phyloP scores from a whole-genome alignment of 179 eudicot genomes.

The Beta macrorhiza region DNA sequence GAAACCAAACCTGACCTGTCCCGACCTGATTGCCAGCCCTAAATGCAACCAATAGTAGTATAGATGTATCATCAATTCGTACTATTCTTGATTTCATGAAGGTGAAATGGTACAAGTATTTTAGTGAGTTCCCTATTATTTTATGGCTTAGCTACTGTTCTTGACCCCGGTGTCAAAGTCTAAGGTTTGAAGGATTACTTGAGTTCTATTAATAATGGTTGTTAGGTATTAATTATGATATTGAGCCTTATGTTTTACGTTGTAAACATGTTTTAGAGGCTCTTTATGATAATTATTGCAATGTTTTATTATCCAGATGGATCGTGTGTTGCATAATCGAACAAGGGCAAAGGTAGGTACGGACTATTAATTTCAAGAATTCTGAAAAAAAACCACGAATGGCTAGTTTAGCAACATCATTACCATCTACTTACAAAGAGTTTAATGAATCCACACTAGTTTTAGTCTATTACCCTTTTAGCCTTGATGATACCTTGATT shows the following conservation, averaged over 20 bases:
- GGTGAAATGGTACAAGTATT: background rate
- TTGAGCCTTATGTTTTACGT: background rate
- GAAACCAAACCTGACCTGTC: too few species aligned
- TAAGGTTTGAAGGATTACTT: background rate
- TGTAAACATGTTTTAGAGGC: background rate
- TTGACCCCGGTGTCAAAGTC: background rate
- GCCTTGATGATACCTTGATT: too few species aligned
- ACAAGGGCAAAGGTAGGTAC: background rate
- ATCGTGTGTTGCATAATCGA: background rate
- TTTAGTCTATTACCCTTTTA: too few species aligned
- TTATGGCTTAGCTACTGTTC: background rate
- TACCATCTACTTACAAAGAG: too few species aligned
- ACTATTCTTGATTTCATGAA: background rate
- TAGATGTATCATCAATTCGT: background rate
- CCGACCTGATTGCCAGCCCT: too few species aligned
- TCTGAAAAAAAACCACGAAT: background rate
- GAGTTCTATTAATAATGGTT: background rate
- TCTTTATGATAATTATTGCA: background rate
- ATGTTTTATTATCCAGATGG: background rate
- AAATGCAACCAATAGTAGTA: background rate
- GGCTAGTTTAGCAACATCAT: too few species aligned
- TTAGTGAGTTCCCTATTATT: background rate
- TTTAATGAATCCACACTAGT: too few species aligned
- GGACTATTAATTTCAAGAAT: background rate
- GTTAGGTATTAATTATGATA: background rate